Conservation (phyloP, 2,329 filamentous ascomycete genomes). For the Botryotinia globosa region DNA sequence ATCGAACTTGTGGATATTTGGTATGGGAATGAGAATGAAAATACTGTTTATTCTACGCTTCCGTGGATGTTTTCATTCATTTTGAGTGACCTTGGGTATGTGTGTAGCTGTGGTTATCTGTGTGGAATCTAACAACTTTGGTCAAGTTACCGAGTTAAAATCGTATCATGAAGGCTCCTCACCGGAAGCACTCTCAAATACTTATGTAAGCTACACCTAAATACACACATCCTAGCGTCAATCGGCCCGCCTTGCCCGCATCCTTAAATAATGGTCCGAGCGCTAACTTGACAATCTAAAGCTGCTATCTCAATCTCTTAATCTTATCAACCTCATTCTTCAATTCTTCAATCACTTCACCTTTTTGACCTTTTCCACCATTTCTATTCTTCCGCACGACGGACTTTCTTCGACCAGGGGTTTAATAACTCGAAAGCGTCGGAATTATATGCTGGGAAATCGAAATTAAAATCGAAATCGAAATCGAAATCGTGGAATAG, state of each 20-base stretch:
- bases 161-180: not conserved
- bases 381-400: not conserved
- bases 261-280: not conserved
- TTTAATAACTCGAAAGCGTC: not conserved
- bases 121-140: not conserved
- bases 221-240: not conserved
- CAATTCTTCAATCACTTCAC: not conserved
- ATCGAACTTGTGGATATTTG: not conserved
- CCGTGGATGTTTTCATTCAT: not conserved
- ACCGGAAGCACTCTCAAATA: not conserved
- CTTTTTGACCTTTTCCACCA: not conserved
- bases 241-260: not conserved
- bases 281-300: not conserved
- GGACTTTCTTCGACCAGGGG: not conserved
- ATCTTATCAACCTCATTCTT: not conserved
- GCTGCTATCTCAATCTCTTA: not conserved
- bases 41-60: not conserved
- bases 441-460: not conserved
- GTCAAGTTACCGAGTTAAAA: no score
- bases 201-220: not conserved
- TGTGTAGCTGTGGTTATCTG: not conserved
- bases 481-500: not conserved
- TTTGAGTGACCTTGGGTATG: not conserved
- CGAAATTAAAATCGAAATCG: not conserved
- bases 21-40: not conserved